These are phyloP conservation scores for Aschersonia sp. DNA, from an alignment of 2,329 filamentous ascomycete species.

Conservation along the genomic window DNA sequence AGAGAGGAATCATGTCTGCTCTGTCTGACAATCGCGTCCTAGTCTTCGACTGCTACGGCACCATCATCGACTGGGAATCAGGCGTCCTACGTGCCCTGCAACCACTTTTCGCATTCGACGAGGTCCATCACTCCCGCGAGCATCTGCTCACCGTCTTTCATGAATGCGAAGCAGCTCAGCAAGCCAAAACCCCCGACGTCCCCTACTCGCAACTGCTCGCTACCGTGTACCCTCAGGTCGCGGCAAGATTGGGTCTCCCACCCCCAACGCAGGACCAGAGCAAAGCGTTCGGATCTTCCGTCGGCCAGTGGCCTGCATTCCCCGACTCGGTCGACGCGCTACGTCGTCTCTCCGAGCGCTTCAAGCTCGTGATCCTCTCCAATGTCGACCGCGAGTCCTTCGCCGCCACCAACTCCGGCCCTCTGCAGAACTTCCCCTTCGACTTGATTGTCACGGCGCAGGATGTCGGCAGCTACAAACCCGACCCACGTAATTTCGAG, in stretches of 20 bases:
- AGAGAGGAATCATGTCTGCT: not conserved
- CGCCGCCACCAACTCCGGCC: slow-evolving; percentile 11
- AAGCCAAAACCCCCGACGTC: slow-evolving; percentile 39
- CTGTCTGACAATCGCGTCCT: slow-evolving; percentile 19
- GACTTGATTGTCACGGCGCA: slow-evolving; percentile 56
- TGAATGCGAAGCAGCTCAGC: slow-evolving; percentile 36
- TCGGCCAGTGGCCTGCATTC: slow-evolving; percentile 42
- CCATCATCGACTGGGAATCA: slow-evolving; percentile 65
- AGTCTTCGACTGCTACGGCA: slow-evolving; percentile 70
- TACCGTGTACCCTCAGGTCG: slow-evolving; percentile 22
- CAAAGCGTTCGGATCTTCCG: slow-evolving; percentile 22
- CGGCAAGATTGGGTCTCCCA: slow-evolving; percentile 13
- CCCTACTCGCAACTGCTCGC: slow-evolving; percentile 23
- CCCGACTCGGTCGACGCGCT: slow-evolving; percentile 41
- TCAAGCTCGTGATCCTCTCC: slow-evolving; percentile 45
- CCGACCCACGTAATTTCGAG: slow-evolving; percentile 46
- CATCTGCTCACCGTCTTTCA: slow-evolving; percentile 29
- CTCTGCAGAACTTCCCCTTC: slow-evolving; percentile 35
- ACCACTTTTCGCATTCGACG: slow-evolving; percentile 16
- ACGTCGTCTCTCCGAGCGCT: slow-evolving; percentile 29
- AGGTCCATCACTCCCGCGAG: slow-evolving; percentile 14
- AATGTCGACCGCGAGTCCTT: slow-evolving; percentile 37
- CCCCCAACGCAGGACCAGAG: slow-evolving; percentile 14
- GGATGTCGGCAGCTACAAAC: slow-evolving; percentile 61
- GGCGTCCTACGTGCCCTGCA: slow-evolving; percentile 42